Conservation (phyloP, 257 asterid genomes). For the Perilla frutescens region DNA sequence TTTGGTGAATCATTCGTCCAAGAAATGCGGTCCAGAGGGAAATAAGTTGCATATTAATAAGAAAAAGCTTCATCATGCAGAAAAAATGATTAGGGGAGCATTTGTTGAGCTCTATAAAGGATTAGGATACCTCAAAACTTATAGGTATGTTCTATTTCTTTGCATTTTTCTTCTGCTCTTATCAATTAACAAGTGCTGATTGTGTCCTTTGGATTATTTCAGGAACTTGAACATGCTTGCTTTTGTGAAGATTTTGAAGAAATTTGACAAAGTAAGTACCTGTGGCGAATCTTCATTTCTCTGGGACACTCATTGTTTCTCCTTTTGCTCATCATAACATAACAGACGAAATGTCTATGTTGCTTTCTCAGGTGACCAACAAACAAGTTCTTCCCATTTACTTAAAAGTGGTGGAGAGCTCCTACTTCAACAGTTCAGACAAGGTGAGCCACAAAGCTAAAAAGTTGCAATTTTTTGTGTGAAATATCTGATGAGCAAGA, state of each 20-base stretch:
- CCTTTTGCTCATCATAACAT: not conserved
- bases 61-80: slow-evolving; percentile 86
- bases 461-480: not conserved
- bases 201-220: slow-evolving; percentile 18
- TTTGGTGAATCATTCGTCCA: slow-evolving; percentile 69
- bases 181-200: not conserved
- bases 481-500: slow-evolving; percentile 33
- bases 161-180: not conserved
- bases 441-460: slow-evolving; percentile 57
- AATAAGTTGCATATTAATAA: slow-evolving; percentile 70
- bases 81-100: slow-evolving; percentile 94
- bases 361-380: slow-evolving; percentile 68
- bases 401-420: slow-evolving; percentile 86
- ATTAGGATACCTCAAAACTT: slow-evolving; percentile 82
- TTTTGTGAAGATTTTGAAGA: slow-evolving; percentile 93
- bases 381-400: slow-evolving; percentile 93
- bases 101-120: slow-evolving; percentile 93
- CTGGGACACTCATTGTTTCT: not conserved
- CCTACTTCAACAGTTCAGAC: slow-evolving; percentile 94
- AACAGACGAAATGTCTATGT: not conserved
- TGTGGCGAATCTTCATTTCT: not conserved
- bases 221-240: slow-evolving; percentile 98
- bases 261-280: slow-evolving; percentile 86
- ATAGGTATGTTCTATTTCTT: slow-evolving; percentile 56
- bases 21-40: slow-evolving; percentile 64